A percentile compares a stretch with the other conserved stretches of the same genome.
Evolutionary conservation across 2,329 filamentous ascomycete species (phyloP).

Genomic region (Fusarium floridanum): DNA sequence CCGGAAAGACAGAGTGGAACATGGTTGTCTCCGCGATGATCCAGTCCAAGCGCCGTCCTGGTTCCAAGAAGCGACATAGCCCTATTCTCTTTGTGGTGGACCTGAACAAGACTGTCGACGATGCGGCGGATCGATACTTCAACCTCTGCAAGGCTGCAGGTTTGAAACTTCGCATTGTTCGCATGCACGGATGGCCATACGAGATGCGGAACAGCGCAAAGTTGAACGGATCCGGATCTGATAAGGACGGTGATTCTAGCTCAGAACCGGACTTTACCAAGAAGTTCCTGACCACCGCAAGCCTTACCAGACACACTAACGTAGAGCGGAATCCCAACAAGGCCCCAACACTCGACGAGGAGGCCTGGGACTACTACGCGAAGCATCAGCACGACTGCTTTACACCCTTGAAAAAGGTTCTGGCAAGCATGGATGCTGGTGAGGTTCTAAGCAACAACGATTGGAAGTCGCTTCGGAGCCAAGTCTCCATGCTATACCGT

Average conservation of each 20-base stretch:
- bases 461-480: conserved; percentile 48
- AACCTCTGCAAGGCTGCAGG: conserved; percentile 53
- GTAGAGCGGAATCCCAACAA: conserved; percentile 31
- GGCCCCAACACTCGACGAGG: conserved; percentile 59
- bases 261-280: conserved; percentile 50
- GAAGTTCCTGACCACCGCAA: conserved; percentile 50
- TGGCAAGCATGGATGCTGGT: conserved; percentile 49
- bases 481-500: conserved; percentile 54
- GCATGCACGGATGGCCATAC: conserved; percentile 58
- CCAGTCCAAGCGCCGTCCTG: conserved; percentile 47
- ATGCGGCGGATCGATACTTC: conserved; percentile 58
- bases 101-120: conserved; percentile 62
- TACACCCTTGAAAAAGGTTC: conserved; percentile 51
- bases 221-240: conserved; percentile 39
- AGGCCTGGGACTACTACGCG: conserved; percentile 57
- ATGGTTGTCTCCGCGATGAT: conserved; percentile 57
- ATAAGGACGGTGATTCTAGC: background rate
- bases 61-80: conserved; percentile 33
- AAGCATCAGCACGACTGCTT: conserved; percentile 50
- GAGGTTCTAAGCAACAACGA: conserved; percentile 44
- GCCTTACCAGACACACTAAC: conserved; percentile 37
- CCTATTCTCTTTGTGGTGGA: conserved; percentile 62
- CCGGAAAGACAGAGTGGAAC: conserved; percentile 63
- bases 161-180: conserved; percentile 51
- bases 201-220: conserved; percentile 51